Conservation (phyloP, 1,139 yeast genomes). For the Spathaspora sp. region DNA sequence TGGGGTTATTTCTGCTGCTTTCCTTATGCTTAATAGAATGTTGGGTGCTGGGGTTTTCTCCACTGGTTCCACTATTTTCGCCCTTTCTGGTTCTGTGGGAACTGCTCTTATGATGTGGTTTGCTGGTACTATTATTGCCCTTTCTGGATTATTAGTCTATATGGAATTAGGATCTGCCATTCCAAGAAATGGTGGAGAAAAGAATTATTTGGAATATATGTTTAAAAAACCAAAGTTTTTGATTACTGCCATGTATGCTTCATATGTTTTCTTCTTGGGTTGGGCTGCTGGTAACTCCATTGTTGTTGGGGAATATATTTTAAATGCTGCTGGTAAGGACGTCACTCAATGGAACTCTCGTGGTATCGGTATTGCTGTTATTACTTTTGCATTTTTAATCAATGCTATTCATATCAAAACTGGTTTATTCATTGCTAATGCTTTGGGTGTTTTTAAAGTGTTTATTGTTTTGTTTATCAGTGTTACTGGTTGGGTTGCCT, state of each 20-base stretch:
- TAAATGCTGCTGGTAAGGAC: slow-evolving; percentile 70
- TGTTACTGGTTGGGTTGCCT: slow-evolving; percentile 79
- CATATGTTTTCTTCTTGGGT: slow-evolving; percentile 74
- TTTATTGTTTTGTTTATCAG: slow-evolving; percentile 66
- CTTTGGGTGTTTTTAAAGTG: slow-evolving; percentile 70
- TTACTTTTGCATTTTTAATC: slow-evolving; percentile 67
- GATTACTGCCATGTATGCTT: slow-evolving; percentile 71
- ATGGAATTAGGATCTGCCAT: slow-evolving; percentile 84
- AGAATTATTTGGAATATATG: slow-evolving; percentile 75
- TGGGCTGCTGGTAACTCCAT: slow-evolving; percentile 81
- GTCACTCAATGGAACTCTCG: slow-evolving; percentile 74
- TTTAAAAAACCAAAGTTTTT: slow-evolving; percentile 68
- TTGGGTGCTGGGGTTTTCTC: slow-evolving; percentile 89
- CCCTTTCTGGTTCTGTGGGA: slow-evolving; percentile 74
- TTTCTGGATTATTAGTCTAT: slow-evolving; percentile 72
- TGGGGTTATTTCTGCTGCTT: slow-evolving; percentile 68
- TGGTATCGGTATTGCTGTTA: slow-evolving; percentile 72
- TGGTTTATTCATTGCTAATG: slow-evolving; percentile 68
- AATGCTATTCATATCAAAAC: slow-evolving; percentile 62
- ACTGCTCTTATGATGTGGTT: slow-evolving; percentile 73
- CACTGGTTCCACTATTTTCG: slow-evolving; percentile 75
- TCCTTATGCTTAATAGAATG: slow-evolving; percentile 75
- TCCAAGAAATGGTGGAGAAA: slow-evolving; percentile 87
- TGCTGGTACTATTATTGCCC: slow-evolving; percentile 71
- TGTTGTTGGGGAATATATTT: slow-evolving; percentile 49